Evolutionary conservation across 345 rosid genomes (phyloP).

Genomic region (Toxicodendron radicans): DNA sequence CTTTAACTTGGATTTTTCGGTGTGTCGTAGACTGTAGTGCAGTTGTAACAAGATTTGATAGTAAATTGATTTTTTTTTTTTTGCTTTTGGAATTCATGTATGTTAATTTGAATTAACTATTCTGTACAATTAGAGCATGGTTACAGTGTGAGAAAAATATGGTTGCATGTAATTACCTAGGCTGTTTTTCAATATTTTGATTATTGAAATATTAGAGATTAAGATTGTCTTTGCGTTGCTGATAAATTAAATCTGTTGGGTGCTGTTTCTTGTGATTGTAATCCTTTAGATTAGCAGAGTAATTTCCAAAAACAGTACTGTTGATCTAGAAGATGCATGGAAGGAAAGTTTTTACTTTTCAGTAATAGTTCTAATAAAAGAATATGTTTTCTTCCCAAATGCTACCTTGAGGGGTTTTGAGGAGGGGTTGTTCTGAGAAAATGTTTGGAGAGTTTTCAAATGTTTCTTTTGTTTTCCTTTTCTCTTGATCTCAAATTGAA

Average conservation of each 20-base stretch:
- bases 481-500: not conserved
- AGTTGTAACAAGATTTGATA: not conserved
- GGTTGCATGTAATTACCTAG: constrained; percentile 5
- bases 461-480: not conserved
- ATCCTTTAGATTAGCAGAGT: not conserved
- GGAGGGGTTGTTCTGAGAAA: not conserved
- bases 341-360: not conserved
- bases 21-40: not conserved
- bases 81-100: not conserved
- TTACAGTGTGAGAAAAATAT: not conserved
- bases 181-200: not conserved
- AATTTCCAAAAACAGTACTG: not conserved
- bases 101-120: not conserved
- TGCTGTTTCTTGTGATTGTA: not conserved
- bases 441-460: not conserved
- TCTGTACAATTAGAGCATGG: not conserved
- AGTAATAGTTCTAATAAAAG: not conserved
- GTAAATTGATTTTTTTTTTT: not conserved
- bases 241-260: not conserved
- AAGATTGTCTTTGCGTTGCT: not conserved
- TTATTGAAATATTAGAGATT: not conserved
- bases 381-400: no score
- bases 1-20: not conserved
- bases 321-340: not conserved
- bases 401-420: not conserved